Evolutionary conservation across 2,329 filamentous ascomycete species (phyloP).

Genomic region (Phyllosticta citrichinensis): DNA sequence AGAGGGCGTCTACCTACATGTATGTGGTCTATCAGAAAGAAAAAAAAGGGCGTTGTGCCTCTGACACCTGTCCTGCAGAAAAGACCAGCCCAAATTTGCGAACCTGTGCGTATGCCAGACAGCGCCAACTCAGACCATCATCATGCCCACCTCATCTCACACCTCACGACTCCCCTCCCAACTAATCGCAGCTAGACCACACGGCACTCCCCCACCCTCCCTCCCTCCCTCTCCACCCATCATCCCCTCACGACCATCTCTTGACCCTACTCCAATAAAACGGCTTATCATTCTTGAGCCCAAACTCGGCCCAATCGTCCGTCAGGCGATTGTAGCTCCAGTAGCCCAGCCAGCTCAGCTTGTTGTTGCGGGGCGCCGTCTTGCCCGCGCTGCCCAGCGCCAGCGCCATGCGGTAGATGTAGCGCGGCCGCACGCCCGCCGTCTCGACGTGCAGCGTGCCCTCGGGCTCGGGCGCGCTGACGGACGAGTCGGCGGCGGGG

Average conservation of each 20-base stretch:
- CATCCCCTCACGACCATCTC: slow-evolving; percentile 40
- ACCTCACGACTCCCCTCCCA: not conserved
- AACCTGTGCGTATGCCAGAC: too few relatives aligned
- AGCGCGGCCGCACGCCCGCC: slow-evolving; percentile 68
- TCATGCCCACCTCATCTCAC: not conserved
- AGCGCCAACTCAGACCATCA: too few relatives aligned
- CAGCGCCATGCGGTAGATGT: slow-evolving; percentile 76
- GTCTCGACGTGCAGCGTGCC: slow-evolving; percentile 65
- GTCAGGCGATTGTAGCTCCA: slow-evolving; percentile 85
- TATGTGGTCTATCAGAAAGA: too few relatives aligned
- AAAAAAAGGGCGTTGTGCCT: too few relatives aligned
- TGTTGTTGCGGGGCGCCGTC: slow-evolving; percentile 63
- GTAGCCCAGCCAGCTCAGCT: slow-evolving; percentile 78
- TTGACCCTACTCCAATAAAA: slow-evolving; percentile 54
- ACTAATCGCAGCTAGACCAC: not conserved
- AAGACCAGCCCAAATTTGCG: too few relatives aligned
- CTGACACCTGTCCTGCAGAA: too few relatives aligned
- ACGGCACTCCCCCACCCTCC: slow-evolving; percentile 8
- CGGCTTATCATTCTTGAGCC: slow-evolving; percentile 49
- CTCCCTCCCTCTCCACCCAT: not conserved
- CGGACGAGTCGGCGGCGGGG: slow-evolving; percentile 1
- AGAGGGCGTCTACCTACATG: too few relatives aligned
- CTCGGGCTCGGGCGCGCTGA: slow-evolving; percentile 18
- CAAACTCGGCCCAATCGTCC: slow-evolving; percentile 83
- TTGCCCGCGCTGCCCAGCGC: slow-evolving; percentile 52